These are phyloP conservation scores for Sutorius eximius DNA, from an alignment of 1,284 basidiomycete genomes.

Conservation along the genomic window DNA sequence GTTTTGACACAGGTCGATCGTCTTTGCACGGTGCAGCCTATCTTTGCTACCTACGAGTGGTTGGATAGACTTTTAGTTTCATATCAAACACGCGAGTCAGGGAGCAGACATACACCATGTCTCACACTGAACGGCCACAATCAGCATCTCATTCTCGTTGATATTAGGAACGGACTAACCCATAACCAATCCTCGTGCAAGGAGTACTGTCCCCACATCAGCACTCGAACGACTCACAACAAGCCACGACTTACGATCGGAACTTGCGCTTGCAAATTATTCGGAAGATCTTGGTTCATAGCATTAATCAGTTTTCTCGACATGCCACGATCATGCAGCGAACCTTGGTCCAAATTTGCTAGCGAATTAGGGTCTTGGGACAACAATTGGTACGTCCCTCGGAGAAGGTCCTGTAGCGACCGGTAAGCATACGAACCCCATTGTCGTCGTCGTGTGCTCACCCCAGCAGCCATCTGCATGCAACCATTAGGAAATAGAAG, in stretches of 20 bases:
- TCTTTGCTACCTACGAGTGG: constrained; percentile 68
- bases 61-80: constrained; percentile 7
- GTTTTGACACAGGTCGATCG: constrained; percentile 92
- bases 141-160: constrained; percentile 11
- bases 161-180: constrained; percentile 46
- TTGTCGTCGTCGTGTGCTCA: constrained; percentile 37
- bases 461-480: constrained; percentile 73
- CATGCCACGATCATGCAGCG: constrained; percentile 1
- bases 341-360: constrained; percentile 93
- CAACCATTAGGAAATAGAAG: constrained; percentile 11
- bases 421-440: background rate
- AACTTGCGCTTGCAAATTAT: constrained; percentile 85
- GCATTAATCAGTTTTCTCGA: background rate
- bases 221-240: background rate
- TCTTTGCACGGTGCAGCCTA: constrained; percentile 77
- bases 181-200: constrained; percentile 91
- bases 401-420: constrained; percentile 72
- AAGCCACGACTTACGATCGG: constrained; percentile 67
- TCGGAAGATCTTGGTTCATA: constrained; percentile 73
- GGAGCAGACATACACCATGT: constrained; percentile 70
- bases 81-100: background rate
- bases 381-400: constrained; percentile 89
- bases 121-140: constrained; percentile 57
- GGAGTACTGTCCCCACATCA: constrained; percentile 58
- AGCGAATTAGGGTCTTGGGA: constrained; percentile 93